Evolutionary conservation across 306 rosid species (phyloP).

Genomic region (Vicia sativa): DNA sequence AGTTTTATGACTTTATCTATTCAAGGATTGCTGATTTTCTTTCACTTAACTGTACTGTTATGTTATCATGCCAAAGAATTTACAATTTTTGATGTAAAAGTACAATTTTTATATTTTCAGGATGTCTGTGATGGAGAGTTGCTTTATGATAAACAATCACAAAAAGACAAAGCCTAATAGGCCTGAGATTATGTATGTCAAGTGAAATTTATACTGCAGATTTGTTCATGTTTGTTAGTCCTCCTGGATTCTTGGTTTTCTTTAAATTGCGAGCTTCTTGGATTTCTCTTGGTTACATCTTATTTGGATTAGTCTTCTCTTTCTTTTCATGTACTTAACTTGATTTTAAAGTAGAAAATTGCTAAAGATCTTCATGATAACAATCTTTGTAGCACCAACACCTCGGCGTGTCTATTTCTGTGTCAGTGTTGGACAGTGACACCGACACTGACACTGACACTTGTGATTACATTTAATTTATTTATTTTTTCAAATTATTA

Average conservation of each 20-base stretch:
- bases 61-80: constrained; percentile 4
- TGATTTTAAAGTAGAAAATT: no score
- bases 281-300: no score
- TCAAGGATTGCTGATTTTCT: background rate
- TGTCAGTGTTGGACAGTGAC: no score
- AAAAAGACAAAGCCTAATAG: constrained; percentile 52
- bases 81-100: constrained; percentile 13
- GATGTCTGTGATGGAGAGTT: constrained; percentile 82
- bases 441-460: no score
- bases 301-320: no score
- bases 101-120: constrained; percentile 44
- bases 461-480: no score
- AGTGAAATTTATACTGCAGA: constrained; percentile 19
- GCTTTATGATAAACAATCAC: constrained; percentile 70
- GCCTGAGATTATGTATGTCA: constrained; percentile 72
- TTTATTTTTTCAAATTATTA: no score
- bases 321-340: no score
- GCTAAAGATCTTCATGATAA: no score
- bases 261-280: no score
- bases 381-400: no score
- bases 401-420: no score
- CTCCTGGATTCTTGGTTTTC: background rate
- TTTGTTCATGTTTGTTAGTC: background rate
- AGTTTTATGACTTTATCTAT: background rate
- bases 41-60: constrained; percentile 17